Evolutionary conservation across 2,329 filamentous ascomycete species (phyloP).

Genomic region (Fusarium algeriense): DNA sequence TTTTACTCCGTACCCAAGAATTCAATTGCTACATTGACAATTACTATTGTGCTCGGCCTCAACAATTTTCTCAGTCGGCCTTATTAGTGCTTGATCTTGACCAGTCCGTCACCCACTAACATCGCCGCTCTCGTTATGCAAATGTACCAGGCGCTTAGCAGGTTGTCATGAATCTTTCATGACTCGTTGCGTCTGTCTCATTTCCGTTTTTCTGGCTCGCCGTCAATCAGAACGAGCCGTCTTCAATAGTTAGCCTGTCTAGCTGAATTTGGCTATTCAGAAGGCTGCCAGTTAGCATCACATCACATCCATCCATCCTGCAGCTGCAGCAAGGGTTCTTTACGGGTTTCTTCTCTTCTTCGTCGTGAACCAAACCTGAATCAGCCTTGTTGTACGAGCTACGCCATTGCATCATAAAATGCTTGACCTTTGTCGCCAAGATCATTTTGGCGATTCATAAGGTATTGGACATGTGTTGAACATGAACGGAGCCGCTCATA

Average conservation of each 20-base stretch:
- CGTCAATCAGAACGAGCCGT: slow-evolving; percentile 21
- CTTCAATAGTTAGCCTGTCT: slow-evolving; percentile 30
- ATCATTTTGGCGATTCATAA: slow-evolving; percentile 2
- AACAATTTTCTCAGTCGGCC: slow-evolving; percentile 17
- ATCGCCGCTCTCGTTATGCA: slow-evolving; percentile 23
- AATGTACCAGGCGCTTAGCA: slow-evolving; percentile 32
- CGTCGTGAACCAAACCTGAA: not conserved
- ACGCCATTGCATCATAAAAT: slow-evolving; percentile 12
- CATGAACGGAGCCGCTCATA: slow-evolving; percentile 9
- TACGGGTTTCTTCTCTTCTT: not conserved
- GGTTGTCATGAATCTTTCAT: slow-evolving; percentile 36
- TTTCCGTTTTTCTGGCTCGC: slow-evolving; percentile 35
- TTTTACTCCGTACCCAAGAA: not conserved
- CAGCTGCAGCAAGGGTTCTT: not conserved
- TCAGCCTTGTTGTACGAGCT: not conserved
- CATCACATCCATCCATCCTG: not conserved
- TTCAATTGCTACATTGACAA: not conserved
- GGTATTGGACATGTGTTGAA: not conserved
- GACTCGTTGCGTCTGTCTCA: slow-evolving; percentile 39
- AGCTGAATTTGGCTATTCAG: slow-evolving; percentile 15
- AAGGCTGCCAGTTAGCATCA: slow-evolving; percentile 27
- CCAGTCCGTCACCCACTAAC: slow-evolving; percentile 35
- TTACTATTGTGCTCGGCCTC: not conserved
- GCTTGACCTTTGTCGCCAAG: not conserved
- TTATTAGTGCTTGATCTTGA: slow-evolving; percentile 33